Conservation (phyloP, 2,329 filamentous ascomycete genomes). For the Calonectria pseudoturangicola region DNA sequence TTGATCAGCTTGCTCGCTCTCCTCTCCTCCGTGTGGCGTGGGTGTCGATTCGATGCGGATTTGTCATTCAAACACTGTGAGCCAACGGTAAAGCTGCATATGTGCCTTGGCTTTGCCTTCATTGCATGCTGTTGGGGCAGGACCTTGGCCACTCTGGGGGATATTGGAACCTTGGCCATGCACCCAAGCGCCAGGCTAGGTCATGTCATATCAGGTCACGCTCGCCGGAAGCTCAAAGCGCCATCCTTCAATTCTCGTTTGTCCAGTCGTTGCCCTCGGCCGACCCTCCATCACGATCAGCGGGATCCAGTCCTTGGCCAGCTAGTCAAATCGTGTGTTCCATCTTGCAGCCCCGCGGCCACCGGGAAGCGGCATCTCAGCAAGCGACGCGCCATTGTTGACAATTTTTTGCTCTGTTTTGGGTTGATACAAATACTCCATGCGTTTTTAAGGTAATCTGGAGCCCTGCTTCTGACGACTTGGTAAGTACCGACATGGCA, state of each 20-base stretch:
- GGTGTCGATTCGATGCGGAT: conserved; percentile 4
- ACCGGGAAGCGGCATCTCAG: conserved; percentile 28
- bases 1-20: not conserved
- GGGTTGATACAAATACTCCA: conserved; percentile 24
- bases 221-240: conserved; percentile 45
- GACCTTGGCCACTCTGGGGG: conserved; percentile 18
- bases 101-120: conserved; percentile 9
- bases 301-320: conserved; percentile 38
- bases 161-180: conserved; percentile 36
- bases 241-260: conserved; percentile 45
- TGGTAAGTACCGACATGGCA: conserved; percentile 46
- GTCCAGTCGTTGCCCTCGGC: conserved; percentile 47
- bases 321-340: conserved; percentile 36
- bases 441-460: conserved; percentile 23
- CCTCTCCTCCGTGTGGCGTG: not conserved
- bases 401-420: conserved; percentile 1
- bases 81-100: conserved; percentile 29
- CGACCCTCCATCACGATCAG: conserved; percentile 50
- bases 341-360: conserved; percentile 36
- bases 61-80: conserved; percentile 12
- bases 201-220: conserved; percentile 57
- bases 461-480: conserved; percentile 7
- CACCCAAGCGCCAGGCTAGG: conserved; percentile 52
- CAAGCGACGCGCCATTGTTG: conserved; percentile 17
- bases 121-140: conserved; percentile 23